Evolutionary conservation across 495 filamentous ascomycete species (phyloP).

Genomic region (Hypoxylon perforatum): DNA sequence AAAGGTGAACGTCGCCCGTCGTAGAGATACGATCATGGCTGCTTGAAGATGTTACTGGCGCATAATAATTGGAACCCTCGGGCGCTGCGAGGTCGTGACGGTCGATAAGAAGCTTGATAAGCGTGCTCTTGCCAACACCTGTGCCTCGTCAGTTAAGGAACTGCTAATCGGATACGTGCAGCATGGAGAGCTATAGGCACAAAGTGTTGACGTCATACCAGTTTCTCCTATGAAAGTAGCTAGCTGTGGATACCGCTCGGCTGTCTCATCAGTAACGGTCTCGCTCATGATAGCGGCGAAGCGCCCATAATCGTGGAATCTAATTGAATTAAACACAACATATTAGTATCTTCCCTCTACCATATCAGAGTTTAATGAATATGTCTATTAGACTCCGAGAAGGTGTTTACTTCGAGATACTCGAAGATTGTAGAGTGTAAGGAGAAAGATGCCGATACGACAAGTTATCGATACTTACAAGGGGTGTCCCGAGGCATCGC

Average conservation of each 20-base stretch:
- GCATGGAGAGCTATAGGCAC: constrained; percentile 33
- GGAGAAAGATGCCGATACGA: too few species aligned
- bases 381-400: too few species aligned
- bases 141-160: constrained; percentile 29
- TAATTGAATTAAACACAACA: too few species aligned
- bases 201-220: constrained; percentile 38
- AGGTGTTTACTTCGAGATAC: too few species aligned
- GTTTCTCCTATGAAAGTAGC: constrained; percentile 64
- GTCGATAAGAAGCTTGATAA: constrained; percentile 66
- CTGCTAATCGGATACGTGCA: constrained; percentile 45
- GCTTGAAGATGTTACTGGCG: constrained; percentile 51
- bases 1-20: constrained; percentile 73
- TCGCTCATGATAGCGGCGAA: constrained; percentile 55
- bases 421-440: too few species aligned
- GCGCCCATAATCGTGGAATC: constrained; percentile 54
- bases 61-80: constrained; percentile 38
- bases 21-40: constrained; percentile 62
- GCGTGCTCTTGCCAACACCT: constrained; percentile 69
- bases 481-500: constrained; percentile 44
- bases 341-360: too few species aligned
- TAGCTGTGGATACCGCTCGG: constrained; percentile 54
- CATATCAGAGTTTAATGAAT: too few species aligned
- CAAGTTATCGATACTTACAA: too few species aligned
- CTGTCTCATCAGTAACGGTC: constrained; percentile 39
- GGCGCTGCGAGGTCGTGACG: constrained; percentile 34